Conservation (phyloP, 148 eudicot species). For the Amaranthus hypochondriacus region DNA sequence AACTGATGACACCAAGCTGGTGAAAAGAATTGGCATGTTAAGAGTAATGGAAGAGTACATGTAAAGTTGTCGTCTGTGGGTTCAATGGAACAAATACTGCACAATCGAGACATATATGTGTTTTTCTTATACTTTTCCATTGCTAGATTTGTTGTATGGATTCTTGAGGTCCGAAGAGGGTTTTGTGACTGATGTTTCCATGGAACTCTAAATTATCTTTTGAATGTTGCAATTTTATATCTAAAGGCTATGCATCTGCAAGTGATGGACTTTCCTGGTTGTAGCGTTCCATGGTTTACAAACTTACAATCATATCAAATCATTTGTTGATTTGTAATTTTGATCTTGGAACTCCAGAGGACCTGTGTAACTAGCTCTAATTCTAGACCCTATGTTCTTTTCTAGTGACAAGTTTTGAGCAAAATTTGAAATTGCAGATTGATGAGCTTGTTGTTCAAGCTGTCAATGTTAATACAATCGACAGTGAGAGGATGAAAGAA, state of each 20-base stretch:
- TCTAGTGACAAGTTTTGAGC: background rate
- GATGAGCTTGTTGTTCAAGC: constrained; percentile 84
- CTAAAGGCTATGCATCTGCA: background rate
- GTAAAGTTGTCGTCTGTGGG: background rate
- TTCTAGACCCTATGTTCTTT: background rate
- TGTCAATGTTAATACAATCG: constrained; percentile 34
- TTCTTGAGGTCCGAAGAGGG: background rate
- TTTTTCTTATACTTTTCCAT: background rate
- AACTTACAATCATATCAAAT: background rate
- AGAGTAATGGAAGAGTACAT: background rate
- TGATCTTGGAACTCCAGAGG: background rate
- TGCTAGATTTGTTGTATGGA: background rate
- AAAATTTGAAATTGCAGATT: constrained; percentile 39
- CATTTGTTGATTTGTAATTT: background rate
- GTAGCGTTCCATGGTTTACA: background rate
- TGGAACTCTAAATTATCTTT: too few relatives aligned
- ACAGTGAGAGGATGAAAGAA: constrained; percentile 38
- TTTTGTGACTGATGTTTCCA: background rate
- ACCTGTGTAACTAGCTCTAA: background rate
- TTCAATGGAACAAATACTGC: background rate
- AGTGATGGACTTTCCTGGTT: background rate
- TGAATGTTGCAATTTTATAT: too few relatives aligned
- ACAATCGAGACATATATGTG: background rate
- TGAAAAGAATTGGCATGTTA: too few relatives aligned
- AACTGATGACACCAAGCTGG: too few relatives aligned